Base-by-base conservation (phyloP, 805 yeast species). In the Candida mattraensis region DNA sequence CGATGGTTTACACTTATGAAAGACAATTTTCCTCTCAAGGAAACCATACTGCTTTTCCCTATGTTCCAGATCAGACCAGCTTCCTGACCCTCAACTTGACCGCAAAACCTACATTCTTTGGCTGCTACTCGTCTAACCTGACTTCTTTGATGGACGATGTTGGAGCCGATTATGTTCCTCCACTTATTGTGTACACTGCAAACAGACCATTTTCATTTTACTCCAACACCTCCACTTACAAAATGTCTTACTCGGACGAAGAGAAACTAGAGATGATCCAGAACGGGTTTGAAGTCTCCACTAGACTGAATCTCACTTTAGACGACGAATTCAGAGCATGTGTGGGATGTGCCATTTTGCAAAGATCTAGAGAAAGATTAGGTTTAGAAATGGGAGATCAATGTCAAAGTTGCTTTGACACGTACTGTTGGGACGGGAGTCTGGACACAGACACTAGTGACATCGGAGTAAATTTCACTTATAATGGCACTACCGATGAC, bases 321-420 rank as follows among this genome's bases (percentile, higher is more conserved):
- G 94, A 84, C 47, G 55, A 64, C 4, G 78, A 83, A 25, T 87
- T 85, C 80, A 64, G 74, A 26, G 72, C 78, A 5, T 87, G 95
- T 66, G 71, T 87, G 31, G 85, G 84, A 3, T 87, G 95, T 69
- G 95, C 94, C 7, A 73, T 87, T 29, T 69, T 86, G 40, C 81
- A 86, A 64, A 77, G 95, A 58, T 76, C 82, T 26, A 80, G 81
- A 54, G 93, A 86, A 62, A 71, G 88, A 54, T 60, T 70, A 24
- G 78, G 79, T 18, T 60, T 68, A 23, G 67, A 73, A 12, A 82
- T 83, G 40, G 63, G 77, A n/a, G 78, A 70, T 2, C 87, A 83
- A 53, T 87, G 96, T 65, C 63, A 75, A 48, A 42, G 64, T 35
- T 87, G 96, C 58, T 85, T 87, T 58, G 61, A 66, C 22, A 67